Evolutionary conservation across 345 rosid species (phyloP), one percentile per base, ranked within the genome.

Genomic region (Eutrema yunnanense): DNA sequence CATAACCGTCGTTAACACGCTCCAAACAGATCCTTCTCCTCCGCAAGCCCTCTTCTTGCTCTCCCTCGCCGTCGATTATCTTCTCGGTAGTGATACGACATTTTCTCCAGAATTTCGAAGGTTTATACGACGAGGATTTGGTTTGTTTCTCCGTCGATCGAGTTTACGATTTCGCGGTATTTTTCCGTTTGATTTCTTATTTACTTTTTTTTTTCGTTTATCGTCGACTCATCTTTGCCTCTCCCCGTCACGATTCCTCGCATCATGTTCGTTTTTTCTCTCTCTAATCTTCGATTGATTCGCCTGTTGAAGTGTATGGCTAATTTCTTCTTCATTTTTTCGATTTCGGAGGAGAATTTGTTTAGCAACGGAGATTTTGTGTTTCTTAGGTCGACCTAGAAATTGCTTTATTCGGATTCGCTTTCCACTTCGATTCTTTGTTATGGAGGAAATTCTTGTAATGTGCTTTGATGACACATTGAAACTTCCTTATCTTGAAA

Each of bases 171-270:
- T 54, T 62, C 26, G 34, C 57, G 27, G 43, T 60, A 41, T 13
- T 13, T 55, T 22, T 22, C 44, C 47, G 62, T 69, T 46, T 32
- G 43, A 13, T 52, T 75, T 67, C 38, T 46, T 60, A 12, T 37
- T 26, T 22, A 22, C 22, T 22, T 22, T 22, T 22, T 22, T 22
- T 22, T 50, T 49, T 16, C 76, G 14, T 65, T 79, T 58, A 59
- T 81, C 74, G 82, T 94, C 62, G 90, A 85, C 6, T 71, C 90
- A 40, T 84, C 91, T 50, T 82, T 86, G 68, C 70, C 92, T 41
- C 78, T 89, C 5, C 76, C 90, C 13, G 74, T 65, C n/a, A 82
- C 86, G 87, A 62, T 82, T 49, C 89, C 92, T 71, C 84, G 72
- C 76, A 61, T 94, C 86, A 78, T 89, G 98, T 94, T 57, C 75